Base-by-base conservation (phyloP, 1,284 basidiomycete species). In the Violaceomyces palustris region DNA sequence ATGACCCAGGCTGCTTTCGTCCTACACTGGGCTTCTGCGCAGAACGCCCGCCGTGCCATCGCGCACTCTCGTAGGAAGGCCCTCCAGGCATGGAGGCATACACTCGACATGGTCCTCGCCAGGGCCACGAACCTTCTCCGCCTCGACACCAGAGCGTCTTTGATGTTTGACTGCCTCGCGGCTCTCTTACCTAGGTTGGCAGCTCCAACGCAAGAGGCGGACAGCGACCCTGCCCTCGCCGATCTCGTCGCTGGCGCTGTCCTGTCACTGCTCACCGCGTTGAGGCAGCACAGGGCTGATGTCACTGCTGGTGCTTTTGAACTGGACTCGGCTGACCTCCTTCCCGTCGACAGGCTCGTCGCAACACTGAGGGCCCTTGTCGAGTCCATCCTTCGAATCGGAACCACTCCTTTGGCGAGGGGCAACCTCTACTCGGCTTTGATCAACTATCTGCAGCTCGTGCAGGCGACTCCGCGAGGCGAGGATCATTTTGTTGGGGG, bases 341-440 rank as follows among this genome's bases (percentile, higher is more conserved):
- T 64, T 2, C 64, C 64, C 12, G 42, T 55, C 0, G 92, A 96
- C 65, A 80, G 88, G 25, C 76, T 97, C 6, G 81, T 83, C 43
- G 75, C 81, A 1, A 82, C 91, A 26, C 78, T 96, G n/a, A 82
- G 83, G 25, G 83, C 80, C 52, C 77, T 91, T 21, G 69, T 94
- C 45, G 84, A 88, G 48, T 86, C 84, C 31, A 80, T 91, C 38
- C 69, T 87, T 40, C 82, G 86, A 49, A 84, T 82, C 42, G 86
- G 85, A 44, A 85, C 83, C 4, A 81, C 85, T n/a, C 88, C 91
- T 62, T 78, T 87, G 37, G 85, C 91, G n/a, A 83, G 92, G n/a
- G 92, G 92, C 10, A 96, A 97, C 72, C 78, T 97, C n/a, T 97
- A 94, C 73, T 87, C 89, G 6, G 80, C 87, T 2, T 77, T 96